Conservation (phyloP, 2,329 filamentous ascomycete species). For the Aspergillus sergii region DNA sequence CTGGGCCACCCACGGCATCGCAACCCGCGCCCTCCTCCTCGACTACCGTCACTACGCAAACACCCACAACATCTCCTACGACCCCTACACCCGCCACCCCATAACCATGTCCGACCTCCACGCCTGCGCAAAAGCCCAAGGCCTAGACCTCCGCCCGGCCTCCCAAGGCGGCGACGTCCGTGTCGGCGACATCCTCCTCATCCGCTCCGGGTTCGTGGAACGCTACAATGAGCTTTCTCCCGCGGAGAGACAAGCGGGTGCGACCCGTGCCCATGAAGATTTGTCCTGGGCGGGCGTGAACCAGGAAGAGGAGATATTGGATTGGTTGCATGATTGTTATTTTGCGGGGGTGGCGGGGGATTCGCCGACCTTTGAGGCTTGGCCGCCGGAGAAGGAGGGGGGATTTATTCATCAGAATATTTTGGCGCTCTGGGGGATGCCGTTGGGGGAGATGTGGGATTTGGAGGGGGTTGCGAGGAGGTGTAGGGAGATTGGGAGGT, state of each 20-base stretch:
- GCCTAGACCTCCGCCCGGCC: constrained; percentile 61
- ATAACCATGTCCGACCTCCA: constrained; percentile 61
- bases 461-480: constrained; percentile 39
- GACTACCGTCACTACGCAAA: constrained; percentile 52
- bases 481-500: constrained; percentile 40
- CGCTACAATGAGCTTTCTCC: constrained; percentile 54
- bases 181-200: constrained; percentile 66
- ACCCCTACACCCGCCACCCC: constrained; percentile 55
- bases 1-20: constrained; percentile 46
- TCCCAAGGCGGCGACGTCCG: constrained; percentile 58
- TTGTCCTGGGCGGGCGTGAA: constrained; percentile 53
- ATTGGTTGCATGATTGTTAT: constrained; percentile 70
- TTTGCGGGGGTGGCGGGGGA: constrained; percentile 69
- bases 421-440: constrained; percentile 48
- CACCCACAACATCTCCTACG: constrained; percentile 53
- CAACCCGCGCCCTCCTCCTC: constrained; percentile 46
- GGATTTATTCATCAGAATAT: constrained; percentile 44
- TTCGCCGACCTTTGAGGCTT: constrained; percentile 64
- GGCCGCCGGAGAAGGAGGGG: constrained; percentile 51
- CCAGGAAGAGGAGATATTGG: constrained; percentile 58
- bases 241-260: constrained; percentile 35
- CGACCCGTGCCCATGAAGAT: constrained; percentile 39
- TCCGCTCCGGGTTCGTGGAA: constrained; percentile 66
- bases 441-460: constrained; percentile 51
- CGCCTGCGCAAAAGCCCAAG: constrained; percentile 61